Percentiles rank a stretch among this genome's conserved stretches.
Conservation (phyloP, 371 early-diverging fungal species). For the Mortierella sp. region DNA sequence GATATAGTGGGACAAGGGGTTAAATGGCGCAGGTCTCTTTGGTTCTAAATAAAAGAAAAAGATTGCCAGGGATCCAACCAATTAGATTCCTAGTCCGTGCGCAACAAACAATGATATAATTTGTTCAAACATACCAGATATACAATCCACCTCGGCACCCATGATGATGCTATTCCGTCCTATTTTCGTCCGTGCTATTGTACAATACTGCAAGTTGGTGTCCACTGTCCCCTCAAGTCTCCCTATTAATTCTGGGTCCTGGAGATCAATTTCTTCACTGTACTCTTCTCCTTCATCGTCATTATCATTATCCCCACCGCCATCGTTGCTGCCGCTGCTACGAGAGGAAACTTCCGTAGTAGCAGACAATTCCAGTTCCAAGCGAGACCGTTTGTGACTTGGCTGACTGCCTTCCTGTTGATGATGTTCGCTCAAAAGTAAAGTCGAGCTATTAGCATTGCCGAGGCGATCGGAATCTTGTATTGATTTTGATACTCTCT, state of each 20-base stretch:
- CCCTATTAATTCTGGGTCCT: slow-evolving; percentile 59
- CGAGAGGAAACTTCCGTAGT: not conserved
- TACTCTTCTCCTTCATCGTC: not conserved
- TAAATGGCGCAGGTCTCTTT: slow-evolving; percentile 52
- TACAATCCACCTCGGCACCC: slow-evolving; percentile 96
- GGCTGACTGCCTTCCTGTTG: no score
- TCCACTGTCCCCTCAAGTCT: slow-evolving; percentile 70
- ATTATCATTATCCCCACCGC: not conserved
- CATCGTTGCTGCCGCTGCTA: not conserved
- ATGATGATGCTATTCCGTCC: slow-evolving; percentile 79
- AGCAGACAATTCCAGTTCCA: not conserved
- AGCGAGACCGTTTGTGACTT: no score
- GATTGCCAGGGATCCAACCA: not conserved
- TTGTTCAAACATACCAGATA: slow-evolving; percentile 60
- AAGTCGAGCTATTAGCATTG: not conserved
- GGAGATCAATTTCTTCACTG: slow-evolving; percentile 26
- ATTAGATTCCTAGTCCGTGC: not conserved
- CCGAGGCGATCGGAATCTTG: not conserved
- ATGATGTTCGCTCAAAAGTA: not conserved
- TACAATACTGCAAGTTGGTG: slow-evolving; percentile 90
- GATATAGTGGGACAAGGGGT: slow-evolving; percentile 73
- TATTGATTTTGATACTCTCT: not conserved
- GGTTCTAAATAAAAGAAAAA: slow-evolving; percentile 35
- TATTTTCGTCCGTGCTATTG: slow-evolving; percentile 84
- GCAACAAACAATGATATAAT: no score